These are phyloP conservation scores for Juglanconis sp. DNA, from an alignment of 2,329 filamentous ascomycete species.

Conservation along the genomic window DNA sequence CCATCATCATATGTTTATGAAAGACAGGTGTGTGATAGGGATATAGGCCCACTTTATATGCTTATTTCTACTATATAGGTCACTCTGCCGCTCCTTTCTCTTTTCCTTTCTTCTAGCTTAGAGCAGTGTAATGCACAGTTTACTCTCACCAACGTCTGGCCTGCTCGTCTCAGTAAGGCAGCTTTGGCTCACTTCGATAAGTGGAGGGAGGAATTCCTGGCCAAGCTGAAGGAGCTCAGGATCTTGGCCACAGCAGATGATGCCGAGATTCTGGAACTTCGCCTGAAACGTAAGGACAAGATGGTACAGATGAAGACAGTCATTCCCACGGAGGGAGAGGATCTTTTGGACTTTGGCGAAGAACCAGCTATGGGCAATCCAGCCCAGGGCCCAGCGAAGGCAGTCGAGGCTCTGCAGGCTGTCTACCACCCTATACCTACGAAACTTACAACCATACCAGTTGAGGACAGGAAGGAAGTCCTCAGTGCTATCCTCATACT, in stretches of 20 bases:
- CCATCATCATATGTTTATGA: no score
- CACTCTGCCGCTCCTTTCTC: no score
- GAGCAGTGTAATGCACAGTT: no score
- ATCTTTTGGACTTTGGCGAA: constrained; percentile 40
- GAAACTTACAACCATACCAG: constrained; percentile 53
- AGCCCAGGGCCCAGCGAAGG: constrained; percentile 31
- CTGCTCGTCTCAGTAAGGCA: no score
- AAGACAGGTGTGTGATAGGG: no score
- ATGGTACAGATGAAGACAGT: constrained; percentile 36
- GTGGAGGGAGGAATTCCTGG: constrained; percentile 73
- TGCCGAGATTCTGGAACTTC: constrained; percentile 42
- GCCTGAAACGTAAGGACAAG: constrained; percentile 42
- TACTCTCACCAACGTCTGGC: no score
- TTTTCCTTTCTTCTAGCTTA: no score
- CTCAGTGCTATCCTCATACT: constrained; percentile 69
- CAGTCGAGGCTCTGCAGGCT: constrained; percentile 44
- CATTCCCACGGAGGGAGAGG: constrained; percentile 33
- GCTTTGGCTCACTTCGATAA: constrained; percentile 69
- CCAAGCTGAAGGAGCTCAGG: constrained; percentile 64
- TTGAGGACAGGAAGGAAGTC: constrained; percentile 58
- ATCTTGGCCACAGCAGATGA: constrained; percentile 48
- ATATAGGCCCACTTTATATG: no score
- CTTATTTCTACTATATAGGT: no score
- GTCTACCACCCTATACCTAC: constrained; percentile 53
- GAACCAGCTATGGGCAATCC: neutral